A percentile compares a stretch with the other conserved stretches of the same genome.
Evolutionary conservation across 2,329 filamentous ascomycete species (phyloP).

Genomic region (Fusarium pseudonygamai): DNA sequence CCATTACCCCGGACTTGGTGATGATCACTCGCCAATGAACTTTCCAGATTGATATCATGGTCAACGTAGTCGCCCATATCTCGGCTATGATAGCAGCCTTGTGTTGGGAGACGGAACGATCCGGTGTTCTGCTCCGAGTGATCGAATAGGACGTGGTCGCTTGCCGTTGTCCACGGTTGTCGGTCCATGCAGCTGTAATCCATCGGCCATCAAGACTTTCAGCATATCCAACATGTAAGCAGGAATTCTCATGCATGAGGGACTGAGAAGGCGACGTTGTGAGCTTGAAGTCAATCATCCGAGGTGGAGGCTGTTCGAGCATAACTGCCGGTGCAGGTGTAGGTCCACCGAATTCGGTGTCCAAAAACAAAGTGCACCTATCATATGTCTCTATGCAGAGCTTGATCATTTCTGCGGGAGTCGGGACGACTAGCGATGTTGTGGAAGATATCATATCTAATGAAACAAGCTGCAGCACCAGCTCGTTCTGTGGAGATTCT

Average conservation of each 20-base stretch:
- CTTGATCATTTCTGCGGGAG: conserved; percentile 66
- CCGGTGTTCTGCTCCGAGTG: conserved; percentile 62
- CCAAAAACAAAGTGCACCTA: conserved; percentile 66
- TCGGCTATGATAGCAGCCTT: conserved; percentile 71
- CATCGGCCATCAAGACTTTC: conserved; percentile 79
- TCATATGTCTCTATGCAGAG: conserved; percentile 82
- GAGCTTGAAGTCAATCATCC: conserved; percentile 79
- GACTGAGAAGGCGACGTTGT: conserved; percentile 74
- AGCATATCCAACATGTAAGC: conserved; percentile 83
- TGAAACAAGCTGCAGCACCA: conserved; percentile 82
- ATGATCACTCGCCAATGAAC: conserved; percentile 83
- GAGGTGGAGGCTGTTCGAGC: conserved; percentile 75
- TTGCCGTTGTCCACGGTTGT: conserved; percentile 78
- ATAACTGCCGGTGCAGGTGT: conserved; percentile 76
- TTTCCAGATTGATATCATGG: conserved; percentile 74
- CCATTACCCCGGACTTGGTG: conserved; percentile 75
- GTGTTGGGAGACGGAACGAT: conserved; percentile 57
- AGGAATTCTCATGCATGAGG: conserved; percentile 79
- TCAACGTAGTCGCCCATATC: conserved; percentile 80
- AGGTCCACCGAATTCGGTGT: conserved; percentile 55
- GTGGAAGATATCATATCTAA: conserved; percentile 72
- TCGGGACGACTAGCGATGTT: conserved; percentile 69
- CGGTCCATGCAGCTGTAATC: conserved; percentile 84
- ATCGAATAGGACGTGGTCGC: conserved; percentile 79
- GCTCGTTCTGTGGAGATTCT: conserved; percentile 63